Conservation (phyloP, 768 basidiomycete species). For the Pulveroboletus sp. region DNA sequence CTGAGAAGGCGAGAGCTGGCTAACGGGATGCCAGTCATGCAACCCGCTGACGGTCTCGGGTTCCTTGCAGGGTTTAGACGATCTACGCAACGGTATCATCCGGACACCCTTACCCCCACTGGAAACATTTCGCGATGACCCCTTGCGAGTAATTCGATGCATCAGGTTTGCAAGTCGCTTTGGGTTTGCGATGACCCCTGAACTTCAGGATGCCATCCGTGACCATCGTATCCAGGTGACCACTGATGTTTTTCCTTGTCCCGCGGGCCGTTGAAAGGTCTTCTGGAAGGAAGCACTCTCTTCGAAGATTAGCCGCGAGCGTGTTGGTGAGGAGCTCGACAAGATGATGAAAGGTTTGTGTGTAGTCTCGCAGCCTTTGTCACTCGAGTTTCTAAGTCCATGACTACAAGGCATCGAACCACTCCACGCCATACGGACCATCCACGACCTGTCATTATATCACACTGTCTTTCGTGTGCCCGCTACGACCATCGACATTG, state of each 20-base stretch:
- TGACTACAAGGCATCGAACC: conserved; percentile 64
- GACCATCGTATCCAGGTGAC: conserved; percentile 61
- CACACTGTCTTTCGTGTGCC: conserved; percentile 60
- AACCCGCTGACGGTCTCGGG: conserved; percentile 8
- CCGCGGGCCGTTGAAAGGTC: background rate
- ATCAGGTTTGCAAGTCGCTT: conserved; percentile 89
- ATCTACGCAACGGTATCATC: conserved; percentile 71
- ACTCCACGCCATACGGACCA: conserved; percentile 65
- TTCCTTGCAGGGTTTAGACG: conserved; percentile 67
- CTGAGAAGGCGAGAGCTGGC: conserved; percentile 54
- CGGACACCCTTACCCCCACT: conserved; percentile 84
- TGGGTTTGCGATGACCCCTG: conserved; percentile 71
- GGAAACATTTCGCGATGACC: conserved; percentile 92
- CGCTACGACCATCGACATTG: conserved; percentile 33
- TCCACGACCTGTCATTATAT: conserved; percentile 69
- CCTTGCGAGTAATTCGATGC: conserved; percentile 86
- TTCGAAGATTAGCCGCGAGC: conserved; percentile 83
- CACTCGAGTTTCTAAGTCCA: conserved; percentile 2
- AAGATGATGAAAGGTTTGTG: conserved; percentile 88
- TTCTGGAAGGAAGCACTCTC: conserved; percentile 53
- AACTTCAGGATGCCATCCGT: conserved; percentile 57
- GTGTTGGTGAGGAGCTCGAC: conserved; percentile 85
- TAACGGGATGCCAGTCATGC: background rate
- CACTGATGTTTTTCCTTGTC: background rate
- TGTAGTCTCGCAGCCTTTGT: background rate